Conservation (phyloP, 2,329 filamentous ascomycete species). For the Fusarium coicis region DNA sequence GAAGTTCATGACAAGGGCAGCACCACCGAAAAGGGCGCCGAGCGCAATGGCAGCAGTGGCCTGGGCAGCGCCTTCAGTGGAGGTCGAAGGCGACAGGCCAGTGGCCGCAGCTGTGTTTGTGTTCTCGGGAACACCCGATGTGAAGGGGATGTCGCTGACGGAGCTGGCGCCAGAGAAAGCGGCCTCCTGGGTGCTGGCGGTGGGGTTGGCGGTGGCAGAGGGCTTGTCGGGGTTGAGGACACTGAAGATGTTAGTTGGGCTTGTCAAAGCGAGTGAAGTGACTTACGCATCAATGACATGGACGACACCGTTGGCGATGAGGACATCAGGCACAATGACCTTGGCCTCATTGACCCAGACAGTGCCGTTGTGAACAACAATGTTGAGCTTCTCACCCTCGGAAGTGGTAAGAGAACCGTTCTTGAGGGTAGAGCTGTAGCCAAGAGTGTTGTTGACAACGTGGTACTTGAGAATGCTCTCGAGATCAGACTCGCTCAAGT, state of each 20-base stretch:
- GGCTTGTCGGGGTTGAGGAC: slow-evolving; percentile 56
- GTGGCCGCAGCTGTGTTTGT: slow-evolving; percentile 24
- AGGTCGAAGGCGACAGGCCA: slow-evolving; percentile 25
- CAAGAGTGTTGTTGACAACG: slow-evolving; percentile 64
- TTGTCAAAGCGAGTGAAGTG: not conserved
- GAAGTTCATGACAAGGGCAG: slow-evolving; percentile 35
- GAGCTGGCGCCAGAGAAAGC: slow-evolving; percentile 65
- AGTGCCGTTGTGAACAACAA: slow-evolving; percentile 55
- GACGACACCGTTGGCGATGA: slow-evolving; percentile 66
- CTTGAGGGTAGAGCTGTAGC: slow-evolving; percentile 46
- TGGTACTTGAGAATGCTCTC: slow-evolving; percentile 68
- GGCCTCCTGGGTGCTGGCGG: slow-evolving; percentile 53
- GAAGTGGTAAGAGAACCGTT: slow-evolving; percentile 30
- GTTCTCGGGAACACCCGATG: slow-evolving; percentile 56
- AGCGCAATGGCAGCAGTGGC: slow-evolving; percentile 42
- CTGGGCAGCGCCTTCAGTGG: slow-evolving; percentile 34
- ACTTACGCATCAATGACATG: slow-evolving; percentile 68
- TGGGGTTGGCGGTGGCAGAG: slow-evolving; percentile 48
- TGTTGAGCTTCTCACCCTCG: slow-evolving; percentile 52
- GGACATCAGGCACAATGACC: slow-evolving; percentile 59
- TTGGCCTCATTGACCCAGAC: slow-evolving; percentile 53
- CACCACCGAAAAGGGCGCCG: slow-evolving; percentile 40
- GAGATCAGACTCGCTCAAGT: slow-evolving; percentile 58
- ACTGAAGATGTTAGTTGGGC: slow-evolving; percentile 52
- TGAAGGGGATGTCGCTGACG: slow-evolving; percentile 63